A percentile compares a stretch with the other conserved stretches of the same genome.
Evolutionary conservation across 1,139 yeast species (phyloP).

Genomic region (Geotrichum phurueaensis): DNA sequence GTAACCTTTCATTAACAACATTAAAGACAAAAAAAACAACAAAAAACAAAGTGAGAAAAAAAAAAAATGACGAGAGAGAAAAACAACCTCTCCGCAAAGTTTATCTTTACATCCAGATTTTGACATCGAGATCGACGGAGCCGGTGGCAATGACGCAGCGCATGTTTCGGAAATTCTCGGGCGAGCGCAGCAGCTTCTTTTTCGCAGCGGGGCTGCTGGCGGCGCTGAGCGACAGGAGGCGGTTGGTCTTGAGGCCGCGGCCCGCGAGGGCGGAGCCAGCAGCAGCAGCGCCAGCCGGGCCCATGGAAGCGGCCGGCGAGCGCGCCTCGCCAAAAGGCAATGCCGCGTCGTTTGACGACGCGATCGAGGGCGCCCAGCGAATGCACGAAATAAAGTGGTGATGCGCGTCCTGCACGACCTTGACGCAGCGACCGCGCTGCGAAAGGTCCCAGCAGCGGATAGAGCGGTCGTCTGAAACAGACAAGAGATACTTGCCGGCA

Average conservation of each 20-base stretch:
- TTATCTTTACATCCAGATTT: slow-evolving; percentile 54
- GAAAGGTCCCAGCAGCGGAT: slow-evolving; percentile 76
- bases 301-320: background rate
- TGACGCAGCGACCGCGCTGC: slow-evolving; percentile 47
- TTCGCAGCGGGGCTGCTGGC: background rate
- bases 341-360: slow-evolving; percentile 18
- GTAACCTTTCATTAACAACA: background rate
- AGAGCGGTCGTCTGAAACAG: slow-evolving; percentile 75
- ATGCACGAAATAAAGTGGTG: slow-evolving; percentile 67
- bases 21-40: background rate
- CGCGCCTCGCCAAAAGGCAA: background rate
- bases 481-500: slow-evolving; percentile 61
- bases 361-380: slow-evolving; percentile 47
- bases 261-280: background rate
- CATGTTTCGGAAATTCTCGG: slow-evolving; percentile 22
- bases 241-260: background rate
- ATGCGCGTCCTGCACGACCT: slow-evolving; percentile 53
- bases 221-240: background rate
- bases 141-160: slow-evolving; percentile 63
- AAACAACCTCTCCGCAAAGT: background rate
- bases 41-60: background rate
- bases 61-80: background rate
- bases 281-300: background rate
- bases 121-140: slow-evolving; percentile 73
- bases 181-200: slow-evolving; percentile 4